Evolutionary conservation across 169 alveolate species (phyloP).

Genomic region (Cryptosporidium ubiquitum): DNA sequence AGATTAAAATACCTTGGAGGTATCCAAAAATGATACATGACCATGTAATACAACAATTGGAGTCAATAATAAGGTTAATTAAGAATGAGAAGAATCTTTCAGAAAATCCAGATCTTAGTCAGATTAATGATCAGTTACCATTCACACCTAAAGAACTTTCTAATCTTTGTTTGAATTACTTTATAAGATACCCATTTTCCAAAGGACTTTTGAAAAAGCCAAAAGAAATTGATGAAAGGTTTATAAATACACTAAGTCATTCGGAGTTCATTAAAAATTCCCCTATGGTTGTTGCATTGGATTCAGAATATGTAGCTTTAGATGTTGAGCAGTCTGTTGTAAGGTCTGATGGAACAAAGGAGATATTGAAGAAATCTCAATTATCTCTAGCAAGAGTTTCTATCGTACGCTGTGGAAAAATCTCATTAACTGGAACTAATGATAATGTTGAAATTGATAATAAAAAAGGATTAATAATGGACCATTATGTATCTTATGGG

Average conservation of each 20-base stretch:
- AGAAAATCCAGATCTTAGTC: constrained; percentile 17
- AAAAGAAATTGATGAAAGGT: neutral
- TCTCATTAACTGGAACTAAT: constrained; percentile 7
- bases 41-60: constrained; percentile 10
- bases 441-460: neutral
- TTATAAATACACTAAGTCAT: neutral
- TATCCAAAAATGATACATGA: constrained; percentile 43
- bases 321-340: constrained; percentile 75
- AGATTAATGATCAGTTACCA: constrained; percentile 11
- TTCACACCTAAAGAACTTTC: constrained; percentile 26
- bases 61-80: constrained; percentile 20
- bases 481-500: constrained; percentile 82
- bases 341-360: constrained; percentile 75
- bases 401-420: constrained; percentile 21
- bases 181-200: constrained; percentile 33
- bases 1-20: constrained; percentile 29
- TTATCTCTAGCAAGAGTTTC: constrained; percentile 75
- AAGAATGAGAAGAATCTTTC: constrained; percentile 35
- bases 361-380: constrained; percentile 69
- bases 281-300: constrained; percentile 75
- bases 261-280: constrained; percentile 21
- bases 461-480: constrained; percentile 74
- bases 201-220: constrained; percentile 9
- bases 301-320: constrained; percentile 79
- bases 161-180: constrained; percentile 12